These are phyloP conservation scores for Lagerstroemia speciosa DNA, from an alignment of 345 rosid species.

Conservation along the genomic window DNA sequence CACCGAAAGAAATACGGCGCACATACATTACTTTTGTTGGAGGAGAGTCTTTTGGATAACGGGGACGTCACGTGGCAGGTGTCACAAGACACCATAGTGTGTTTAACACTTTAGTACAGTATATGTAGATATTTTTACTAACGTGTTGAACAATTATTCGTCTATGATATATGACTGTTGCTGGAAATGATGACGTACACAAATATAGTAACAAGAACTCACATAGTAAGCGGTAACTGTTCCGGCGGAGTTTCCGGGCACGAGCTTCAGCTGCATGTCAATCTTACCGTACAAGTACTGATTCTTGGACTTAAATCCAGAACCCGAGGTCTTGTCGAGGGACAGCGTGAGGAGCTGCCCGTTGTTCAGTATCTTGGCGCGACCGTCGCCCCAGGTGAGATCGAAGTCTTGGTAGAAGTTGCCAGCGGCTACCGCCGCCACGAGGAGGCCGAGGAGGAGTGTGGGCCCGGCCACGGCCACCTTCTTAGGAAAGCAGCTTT, in stretches of 20 bases:
- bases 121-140: no score
- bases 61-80: no score
- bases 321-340: constrained; percentile 61
- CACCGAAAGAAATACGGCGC: no score
- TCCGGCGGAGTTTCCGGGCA: constrained; percentile 78
- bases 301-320: constrained; percentile 55
- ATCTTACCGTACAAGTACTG: constrained; percentile 48
- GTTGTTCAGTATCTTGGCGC: constrained; percentile 40
- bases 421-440: constrained; percentile 10
- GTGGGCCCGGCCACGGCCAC: no score
- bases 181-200: no score
- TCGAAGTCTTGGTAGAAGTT: constrained; percentile 40
- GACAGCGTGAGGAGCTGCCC: constrained; percentile 52
- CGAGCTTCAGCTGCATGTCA: constrained; percentile 66
- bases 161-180: no score
- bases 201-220: no score
- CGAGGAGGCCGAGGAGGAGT: neutral
- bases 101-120: no score
- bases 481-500: neutral
- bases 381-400: constrained; percentile 53
- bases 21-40: no score
- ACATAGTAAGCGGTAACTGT: constrained; percentile 67
- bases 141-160: no score
- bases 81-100: no score
- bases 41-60: no score